Evolutionary conservation across 306 rosid genomes (phyloP).

Genomic region (Oxytropis ochrocephala): DNA sequence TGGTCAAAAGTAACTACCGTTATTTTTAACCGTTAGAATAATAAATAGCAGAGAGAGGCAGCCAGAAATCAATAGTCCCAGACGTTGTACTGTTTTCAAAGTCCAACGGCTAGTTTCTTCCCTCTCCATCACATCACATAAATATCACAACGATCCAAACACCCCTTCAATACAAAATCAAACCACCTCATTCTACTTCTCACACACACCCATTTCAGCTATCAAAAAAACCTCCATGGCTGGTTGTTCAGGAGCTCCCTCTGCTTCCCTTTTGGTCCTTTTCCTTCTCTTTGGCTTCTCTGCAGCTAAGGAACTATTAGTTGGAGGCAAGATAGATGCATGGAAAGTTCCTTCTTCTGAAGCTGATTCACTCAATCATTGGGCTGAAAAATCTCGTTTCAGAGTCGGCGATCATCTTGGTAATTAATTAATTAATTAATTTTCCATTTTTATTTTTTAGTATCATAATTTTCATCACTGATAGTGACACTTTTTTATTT

Average conservation of each 20-base stretch:
- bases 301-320: conserved; percentile 55
- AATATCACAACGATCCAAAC: conserved; percentile 29
- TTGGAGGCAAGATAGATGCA: conserved; percentile 61
- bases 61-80: conserved; percentile 1
- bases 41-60: too few relatives aligned
- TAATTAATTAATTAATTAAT: not conserved
- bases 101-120: conserved; percentile 72
- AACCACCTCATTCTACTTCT: not conserved
- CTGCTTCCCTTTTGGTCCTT: conserved; percentile 24
- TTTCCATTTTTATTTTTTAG: not conserved
- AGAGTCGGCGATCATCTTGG: conserved; percentile 62
- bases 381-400: conserved; percentile 71
- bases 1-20: not conserved
- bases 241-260: conserved; percentile 18
- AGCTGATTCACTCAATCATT: conserved; percentile 60
- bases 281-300: conserved; percentile 45
- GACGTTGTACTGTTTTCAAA: not conserved
- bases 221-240: conserved; percentile 42
- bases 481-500: not conserved
- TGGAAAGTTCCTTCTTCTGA: conserved; percentile 85
- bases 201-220: not conserved
- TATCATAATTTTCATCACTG: not conserved
- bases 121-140: conserved; percentile 22
- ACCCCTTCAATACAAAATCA: not conserved
- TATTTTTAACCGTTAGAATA: conserved; percentile 1